Evolutionary conservation across 2,329 filamentous ascomycete species (phyloP).

Genomic region (Pezizomycotina sp.): DNA sequence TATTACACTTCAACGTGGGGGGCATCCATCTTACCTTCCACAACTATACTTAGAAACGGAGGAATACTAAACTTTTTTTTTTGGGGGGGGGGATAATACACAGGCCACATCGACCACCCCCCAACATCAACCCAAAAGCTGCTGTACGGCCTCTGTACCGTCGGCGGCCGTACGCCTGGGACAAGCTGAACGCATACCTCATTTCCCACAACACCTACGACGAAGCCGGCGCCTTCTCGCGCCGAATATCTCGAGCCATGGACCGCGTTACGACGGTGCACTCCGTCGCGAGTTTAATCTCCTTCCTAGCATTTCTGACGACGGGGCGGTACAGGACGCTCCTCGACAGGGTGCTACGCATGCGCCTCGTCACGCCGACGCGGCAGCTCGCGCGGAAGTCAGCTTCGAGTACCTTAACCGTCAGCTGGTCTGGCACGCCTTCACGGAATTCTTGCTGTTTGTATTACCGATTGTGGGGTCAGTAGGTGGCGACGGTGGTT

Average conservation of each 20-base stretch:
- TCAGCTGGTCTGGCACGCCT: constrained; percentile 98
- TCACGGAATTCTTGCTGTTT: constrained; percentile 96
- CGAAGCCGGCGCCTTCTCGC: constrained; percentile 30
- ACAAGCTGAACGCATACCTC: constrained; percentile 21
- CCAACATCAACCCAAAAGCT: constrained; percentile 73
- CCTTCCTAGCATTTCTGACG: constrained; percentile 78
- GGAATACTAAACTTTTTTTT: too few relatives aligned
- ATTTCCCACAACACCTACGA: constrained; percentile 10
- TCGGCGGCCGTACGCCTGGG: constrained; percentile 69
- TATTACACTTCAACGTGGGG: too few relatives aligned
- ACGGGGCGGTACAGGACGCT: constrained; percentile 85
- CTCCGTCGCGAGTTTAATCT: constrained; percentile 63
- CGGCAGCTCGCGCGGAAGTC: constrained; percentile 74
- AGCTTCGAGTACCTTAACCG: constrained; percentile 96
- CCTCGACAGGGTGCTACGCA: constrained; percentile 64
- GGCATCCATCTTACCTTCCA: too few relatives aligned
- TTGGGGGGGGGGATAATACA: too few relatives aligned
- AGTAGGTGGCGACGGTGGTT: constrained; percentile 84
- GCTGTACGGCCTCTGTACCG: constrained; percentile 67
- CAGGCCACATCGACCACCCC: constrained; percentile 44
- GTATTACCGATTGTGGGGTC: constrained; percentile 87
- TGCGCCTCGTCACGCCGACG: constrained; percentile 70
- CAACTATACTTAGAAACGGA: too few relatives aligned
- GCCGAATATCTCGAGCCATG: constrained; percentile 51
- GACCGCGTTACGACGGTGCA: constrained; percentile 54